Evolutionary conservation across 169 alveolate genomes (phyloP).

Genomic region (Eimeria necatrix): DNA sequence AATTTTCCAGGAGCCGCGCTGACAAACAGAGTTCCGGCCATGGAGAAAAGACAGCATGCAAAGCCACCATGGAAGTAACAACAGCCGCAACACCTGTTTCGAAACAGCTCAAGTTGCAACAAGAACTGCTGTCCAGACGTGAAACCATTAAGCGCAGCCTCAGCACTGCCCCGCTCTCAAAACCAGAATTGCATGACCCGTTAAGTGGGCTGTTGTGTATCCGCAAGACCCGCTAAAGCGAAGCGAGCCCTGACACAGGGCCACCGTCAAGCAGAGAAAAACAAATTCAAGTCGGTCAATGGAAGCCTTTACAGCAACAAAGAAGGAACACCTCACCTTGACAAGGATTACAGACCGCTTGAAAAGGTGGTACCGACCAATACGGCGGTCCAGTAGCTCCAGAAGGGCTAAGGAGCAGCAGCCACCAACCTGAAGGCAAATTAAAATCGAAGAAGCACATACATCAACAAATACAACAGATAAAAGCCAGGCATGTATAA

Average conservation of each 20-base stretch:
- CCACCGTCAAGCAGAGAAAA: too few relatives aligned
- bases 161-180: too few relatives aligned
- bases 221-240: too few relatives aligned
- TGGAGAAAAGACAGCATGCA: too few relatives aligned
- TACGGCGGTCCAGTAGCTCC: slow-evolving; percentile 79
- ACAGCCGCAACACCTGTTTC: too few relatives aligned
- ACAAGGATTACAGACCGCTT: slow-evolving; percentile 81
- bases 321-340: slow-evolving; percentile 74
- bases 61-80: too few relatives aligned
- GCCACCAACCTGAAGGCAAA: slow-evolving; percentile 80
- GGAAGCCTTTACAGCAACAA: neutral
- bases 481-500: neutral
- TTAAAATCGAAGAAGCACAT: neutral
- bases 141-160: too few relatives aligned
- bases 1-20: neutral
- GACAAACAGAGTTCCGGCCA: neutral
- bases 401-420: slow-evolving; percentile 82
- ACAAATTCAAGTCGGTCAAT: neutral
- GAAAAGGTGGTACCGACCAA: slow-evolving; percentile 81
- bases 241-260: too few relatives aligned
- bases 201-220: too few relatives aligned
- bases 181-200: too few relatives aligned
- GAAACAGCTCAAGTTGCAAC: too few relatives aligned
- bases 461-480: neutral
- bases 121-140: too few relatives aligned